A percentile compares a stretch with the other conserved stretches of the same genome.
phyloP scores from a whole-genome alignment of 331 rosid genomes.

The Malus hybrid region DNA sequence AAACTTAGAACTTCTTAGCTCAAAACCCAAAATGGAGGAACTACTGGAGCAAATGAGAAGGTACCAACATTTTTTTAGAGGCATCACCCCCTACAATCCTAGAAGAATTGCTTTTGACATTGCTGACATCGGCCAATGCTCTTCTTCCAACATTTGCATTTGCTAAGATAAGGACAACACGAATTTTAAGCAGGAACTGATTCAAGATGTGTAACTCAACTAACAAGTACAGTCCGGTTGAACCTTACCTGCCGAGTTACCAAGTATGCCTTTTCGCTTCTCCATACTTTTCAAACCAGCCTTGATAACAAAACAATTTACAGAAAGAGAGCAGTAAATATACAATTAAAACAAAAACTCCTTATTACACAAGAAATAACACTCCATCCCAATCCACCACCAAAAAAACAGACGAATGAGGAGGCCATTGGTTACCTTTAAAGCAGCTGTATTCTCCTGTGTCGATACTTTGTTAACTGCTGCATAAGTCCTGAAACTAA shows the following conservation, averaged over 20 bases:
- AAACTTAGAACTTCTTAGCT: neutral
- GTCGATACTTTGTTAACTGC: constrained; percentile 31
- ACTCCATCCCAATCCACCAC: neutral
- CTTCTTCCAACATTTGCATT: constrained; percentile 36
- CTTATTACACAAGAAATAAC: neutral
- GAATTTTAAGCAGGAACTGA: neutral
- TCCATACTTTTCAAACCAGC: constrained; percentile 37
- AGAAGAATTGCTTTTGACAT: constrained; percentile 34
- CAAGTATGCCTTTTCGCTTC: constrained; percentile 32
- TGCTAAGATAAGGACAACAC: constrained; percentile 23
- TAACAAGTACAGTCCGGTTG: neutral
- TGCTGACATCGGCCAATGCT: constrained; percentile 79
- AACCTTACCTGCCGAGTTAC: constrained; percentile 46
- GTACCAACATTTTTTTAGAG: constrained; percentile 59
- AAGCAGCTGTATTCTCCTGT: constrained; percentile 13
- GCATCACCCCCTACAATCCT: constrained; percentile 19
- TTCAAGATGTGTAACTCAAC: neutral
- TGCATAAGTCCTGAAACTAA: constrained; percentile 28
- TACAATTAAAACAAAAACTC: neutral
- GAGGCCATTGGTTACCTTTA: constrained; percentile 38
- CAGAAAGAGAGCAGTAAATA: neutral
- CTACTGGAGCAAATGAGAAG: neutral
- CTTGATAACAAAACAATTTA: constrained; percentile 24
- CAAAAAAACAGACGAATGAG: neutral
- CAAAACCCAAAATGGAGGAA: constrained; percentile 2